Percentiles rank a stretch among this genome's conserved stretches.
phyloP scores from a whole-genome alignment of 306 rosid species.

The Glycine soja region DNA sequence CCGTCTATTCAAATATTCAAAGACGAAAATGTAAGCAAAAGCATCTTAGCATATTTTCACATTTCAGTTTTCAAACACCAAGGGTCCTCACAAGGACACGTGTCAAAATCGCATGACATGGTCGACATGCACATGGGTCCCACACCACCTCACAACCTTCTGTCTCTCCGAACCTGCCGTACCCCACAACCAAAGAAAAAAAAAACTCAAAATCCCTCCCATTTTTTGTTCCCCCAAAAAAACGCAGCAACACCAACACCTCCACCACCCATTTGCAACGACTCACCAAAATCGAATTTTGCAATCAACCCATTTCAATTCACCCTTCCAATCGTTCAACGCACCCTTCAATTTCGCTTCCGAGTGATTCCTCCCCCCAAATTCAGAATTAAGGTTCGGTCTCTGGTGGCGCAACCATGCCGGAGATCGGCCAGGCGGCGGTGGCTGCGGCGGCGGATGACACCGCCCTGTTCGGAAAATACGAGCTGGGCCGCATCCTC shows the following conservation, averaged over 20 bases:
- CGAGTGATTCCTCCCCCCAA: not conserved
- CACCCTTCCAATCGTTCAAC: not conserved
- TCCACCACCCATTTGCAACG: not conserved
- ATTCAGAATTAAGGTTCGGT: constrained; percentile 37
- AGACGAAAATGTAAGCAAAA: too few relatives aligned
- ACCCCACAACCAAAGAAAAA: not conserved
- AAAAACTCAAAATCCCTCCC: not conserved
- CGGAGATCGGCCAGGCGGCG: constrained; percentile 53
- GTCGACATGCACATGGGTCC: constrained; percentile 33
- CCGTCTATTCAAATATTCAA: too few relatives aligned
- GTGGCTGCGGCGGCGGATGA: not conserved
- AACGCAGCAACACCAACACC: not conserved
- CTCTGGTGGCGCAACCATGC: constrained; percentile 55
- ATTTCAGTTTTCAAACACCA: too few relatives aligned
- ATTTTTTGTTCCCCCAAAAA: not conserved
- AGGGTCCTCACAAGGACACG: not conserved
- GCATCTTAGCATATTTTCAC: too few relatives aligned
- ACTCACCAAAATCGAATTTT: constrained; percentile 6
- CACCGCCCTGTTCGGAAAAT: constrained; percentile 56
- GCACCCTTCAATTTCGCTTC: not conserved
- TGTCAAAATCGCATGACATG: not conserved
- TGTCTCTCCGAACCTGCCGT: constrained; percentile 30
- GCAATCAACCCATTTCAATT: constrained; percentile 13
- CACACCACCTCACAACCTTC: constrained; percentile 22
- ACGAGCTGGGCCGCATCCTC: constrained; percentile 53